Conservation (phyloP, 2,329 filamentous ascomycete species). For the Aphanocladium album region DNA sequence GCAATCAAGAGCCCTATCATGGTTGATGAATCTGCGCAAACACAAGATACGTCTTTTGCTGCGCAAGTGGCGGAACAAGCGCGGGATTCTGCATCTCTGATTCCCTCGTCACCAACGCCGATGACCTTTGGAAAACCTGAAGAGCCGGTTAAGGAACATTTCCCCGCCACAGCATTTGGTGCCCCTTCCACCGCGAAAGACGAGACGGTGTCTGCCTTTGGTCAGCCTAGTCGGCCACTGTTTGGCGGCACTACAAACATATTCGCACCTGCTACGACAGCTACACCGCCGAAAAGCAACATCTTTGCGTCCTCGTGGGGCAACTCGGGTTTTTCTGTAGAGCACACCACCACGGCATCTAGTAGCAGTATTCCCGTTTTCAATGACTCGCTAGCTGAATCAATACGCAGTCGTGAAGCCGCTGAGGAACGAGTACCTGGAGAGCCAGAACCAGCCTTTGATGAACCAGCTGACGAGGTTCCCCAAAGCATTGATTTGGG, state of each 20-base stretch:
- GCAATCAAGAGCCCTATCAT: conserved; percentile 20
- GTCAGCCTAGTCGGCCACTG: background rate
- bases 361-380: conserved; percentile 10
- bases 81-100: conserved; percentile 13
- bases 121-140: background rate
- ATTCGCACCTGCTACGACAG: background rate
- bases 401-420: background rate
- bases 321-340: background rate
- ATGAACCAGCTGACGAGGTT: background rate
- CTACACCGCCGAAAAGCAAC: background rate
- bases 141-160: background rate
- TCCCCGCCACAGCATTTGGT: background rate
- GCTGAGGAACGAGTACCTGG: background rate
- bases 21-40: conserved; percentile 34
- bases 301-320: background rate
- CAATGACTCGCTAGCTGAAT: conserved; percentile 6
- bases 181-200: background rate
- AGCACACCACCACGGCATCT: conserved; percentile 8
- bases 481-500: background rate
- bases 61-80: conserved; percentile 26
- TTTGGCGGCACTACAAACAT: background rate
- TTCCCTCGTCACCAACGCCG: conserved; percentile 14
- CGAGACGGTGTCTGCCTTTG: background rate
- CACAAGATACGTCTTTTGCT: conserved; percentile 23
- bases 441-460: background rate